Percentiles rank a stretch among this genome's conserved stretches.
Evolutionary conservation across 2,329 filamentous ascomycete genomes (phyloP).

Genomic region (Botrytis porri): DNA sequence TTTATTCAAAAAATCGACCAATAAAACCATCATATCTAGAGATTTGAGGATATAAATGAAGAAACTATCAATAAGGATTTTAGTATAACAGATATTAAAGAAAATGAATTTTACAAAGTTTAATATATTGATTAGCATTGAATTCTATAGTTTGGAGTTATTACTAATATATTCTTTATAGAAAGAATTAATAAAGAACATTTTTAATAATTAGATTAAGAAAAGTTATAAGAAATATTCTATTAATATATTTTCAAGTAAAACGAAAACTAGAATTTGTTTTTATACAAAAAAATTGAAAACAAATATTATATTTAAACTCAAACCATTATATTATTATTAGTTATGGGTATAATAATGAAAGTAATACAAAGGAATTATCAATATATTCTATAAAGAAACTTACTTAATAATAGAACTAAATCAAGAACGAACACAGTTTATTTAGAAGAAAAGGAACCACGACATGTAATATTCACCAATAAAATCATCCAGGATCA

Average conservation of each 20-base stretch:
- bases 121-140: background rate
- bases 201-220: background rate
- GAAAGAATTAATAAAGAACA: background rate
- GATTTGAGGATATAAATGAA: background rate
- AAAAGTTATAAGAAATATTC: background rate
- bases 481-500: too few relatives aligned
- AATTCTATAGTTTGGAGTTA: background rate
- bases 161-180: background rate
- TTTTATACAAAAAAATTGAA: background rate
- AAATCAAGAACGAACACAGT: too few relatives aligned
- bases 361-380: background rate
- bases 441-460: too few relatives aligned
- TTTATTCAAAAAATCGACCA: background rate
- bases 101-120: background rate
- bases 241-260: background rate
- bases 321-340: background rate
- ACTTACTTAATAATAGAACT: background rate
- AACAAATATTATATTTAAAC: background rate
- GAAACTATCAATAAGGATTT: background rate
- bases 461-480: fast-evolving
- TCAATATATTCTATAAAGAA: background rate
- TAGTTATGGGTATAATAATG: background rate
- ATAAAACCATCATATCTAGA: background rate
- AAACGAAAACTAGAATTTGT: background rate
- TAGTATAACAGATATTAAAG: background rate